These are phyloP conservation scores for Gautieria morchelliformis DNA, from an alignment of 768 basidiomycete genomes.

Conservation along the genomic window DNA sequence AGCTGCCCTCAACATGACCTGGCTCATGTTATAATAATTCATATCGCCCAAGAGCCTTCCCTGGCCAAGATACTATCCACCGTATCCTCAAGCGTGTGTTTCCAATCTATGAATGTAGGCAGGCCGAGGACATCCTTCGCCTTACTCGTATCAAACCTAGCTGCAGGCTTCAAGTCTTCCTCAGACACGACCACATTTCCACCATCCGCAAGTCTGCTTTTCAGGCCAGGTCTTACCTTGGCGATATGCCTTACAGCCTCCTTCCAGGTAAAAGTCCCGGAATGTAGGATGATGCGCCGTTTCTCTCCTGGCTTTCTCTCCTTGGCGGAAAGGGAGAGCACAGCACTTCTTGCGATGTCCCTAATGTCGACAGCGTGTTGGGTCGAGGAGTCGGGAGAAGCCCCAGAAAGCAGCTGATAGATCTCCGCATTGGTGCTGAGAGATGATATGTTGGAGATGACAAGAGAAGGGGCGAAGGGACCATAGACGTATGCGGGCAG, in stretches of 20 bases:
- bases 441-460: not conserved
- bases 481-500: conserved; percentile 1
- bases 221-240: not conserved
- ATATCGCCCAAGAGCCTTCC: not conserved
- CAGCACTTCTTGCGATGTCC: not conserved
- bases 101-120: conserved; percentile 9
- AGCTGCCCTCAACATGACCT: too few relatives aligned
- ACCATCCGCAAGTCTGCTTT: not conserved
- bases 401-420: not conserved
- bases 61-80: conserved; percentile 1
- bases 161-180: not conserved
- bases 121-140: conserved; percentile 12
- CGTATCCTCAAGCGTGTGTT: not conserved
- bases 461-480: not conserved
- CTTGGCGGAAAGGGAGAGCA: not conserved
- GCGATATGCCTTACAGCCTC: conserved; percentile 1
- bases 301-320: not conserved
- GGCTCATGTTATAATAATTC: too few relatives aligned
- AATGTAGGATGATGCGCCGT: conserved; percentile 1
- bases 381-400: not conserved
- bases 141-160: conserved; percentile 9
- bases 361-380: not conserved
- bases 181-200: not conserved
- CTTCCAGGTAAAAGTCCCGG: not conserved
- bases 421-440: not conserved